phyloP scores from a whole-genome alignment of 805 yeast genomes.

The Candida parachauliodes region DNA sequence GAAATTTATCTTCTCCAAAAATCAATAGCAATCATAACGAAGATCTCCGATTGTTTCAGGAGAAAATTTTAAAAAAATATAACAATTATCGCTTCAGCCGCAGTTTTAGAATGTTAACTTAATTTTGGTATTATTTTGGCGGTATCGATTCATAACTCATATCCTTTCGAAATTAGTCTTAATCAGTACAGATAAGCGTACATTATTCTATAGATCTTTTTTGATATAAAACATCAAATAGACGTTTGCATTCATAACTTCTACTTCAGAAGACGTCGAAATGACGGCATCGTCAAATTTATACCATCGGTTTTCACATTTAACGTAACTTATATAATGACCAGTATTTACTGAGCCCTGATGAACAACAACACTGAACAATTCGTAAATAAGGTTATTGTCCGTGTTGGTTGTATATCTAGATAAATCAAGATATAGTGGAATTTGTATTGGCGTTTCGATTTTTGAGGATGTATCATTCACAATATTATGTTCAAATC shows the following conservation, averaged over 20 bases:
- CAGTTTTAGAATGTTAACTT: too few species aligned
- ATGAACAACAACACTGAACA: conserved; percentile 85
- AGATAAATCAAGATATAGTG: conserved; percentile 67
- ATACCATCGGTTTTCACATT: conserved; percentile 76
- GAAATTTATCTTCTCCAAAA: too few species aligned
- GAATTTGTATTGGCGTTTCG: conserved; percentile 70
- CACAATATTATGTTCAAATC: conserved; percentile 60
- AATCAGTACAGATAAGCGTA: too few species aligned
- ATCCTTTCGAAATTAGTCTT: too few species aligned
- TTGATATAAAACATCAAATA: conserved; percentile 72
- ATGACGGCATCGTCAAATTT: conserved; percentile 88
- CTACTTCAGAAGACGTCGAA: conserved; percentile 57
- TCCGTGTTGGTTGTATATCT: conserved; percentile 42
- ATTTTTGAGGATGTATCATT: conserved; percentile 59
- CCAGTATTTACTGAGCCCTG: conserved; percentile 94
- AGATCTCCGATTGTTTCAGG: too few species aligned
- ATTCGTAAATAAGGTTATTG: conserved; percentile 53
- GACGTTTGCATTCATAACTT: conserved; percentile 70
- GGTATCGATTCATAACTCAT: too few species aligned
- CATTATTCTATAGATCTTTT: conserved; percentile 32
- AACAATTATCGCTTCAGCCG: too few species aligned
- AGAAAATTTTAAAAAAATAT: too few species aligned
- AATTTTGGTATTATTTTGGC: too few species aligned
- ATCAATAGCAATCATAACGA: too few species aligned
- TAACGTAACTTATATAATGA: conserved; percentile 81